Percentiles rank a stretch among this genome's conserved stretches.
Conservation (phyloP, 2,329 filamentous ascomycete genomes). For the Ophiostoma pallidulum region DNA sequence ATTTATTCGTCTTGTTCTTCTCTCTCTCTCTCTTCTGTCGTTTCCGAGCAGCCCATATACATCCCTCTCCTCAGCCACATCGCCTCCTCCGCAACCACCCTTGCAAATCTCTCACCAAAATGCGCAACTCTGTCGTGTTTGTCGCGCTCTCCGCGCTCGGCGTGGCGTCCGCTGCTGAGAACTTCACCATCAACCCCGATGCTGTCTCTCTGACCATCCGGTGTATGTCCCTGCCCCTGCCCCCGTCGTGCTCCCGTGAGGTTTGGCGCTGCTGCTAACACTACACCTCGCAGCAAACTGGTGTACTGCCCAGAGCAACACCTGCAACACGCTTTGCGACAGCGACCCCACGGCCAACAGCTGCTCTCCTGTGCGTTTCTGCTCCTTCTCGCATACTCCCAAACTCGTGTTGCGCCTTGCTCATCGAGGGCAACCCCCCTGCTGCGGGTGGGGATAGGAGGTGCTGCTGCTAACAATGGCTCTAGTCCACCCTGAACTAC, state of each 20-base stretch:
- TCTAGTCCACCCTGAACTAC: slow-evolving; percentile 35
- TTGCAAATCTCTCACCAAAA: slow-evolving; percentile 21
- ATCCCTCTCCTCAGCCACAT: background rate
- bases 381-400: too few relatives aligned
- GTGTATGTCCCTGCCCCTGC: slow-evolving; percentile 29
- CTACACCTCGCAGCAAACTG: slow-evolving; percentile 34
- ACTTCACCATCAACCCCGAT: slow-evolving; percentile 36
- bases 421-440: too few relatives aligned
- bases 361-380: slow-evolving; percentile 36
- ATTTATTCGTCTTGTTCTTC: background rate
- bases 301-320: slow-evolving; percentile 43
- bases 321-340: slow-evolving; percentile 40
- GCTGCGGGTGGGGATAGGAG: background rate
- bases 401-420: background rate
- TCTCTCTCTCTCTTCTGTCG: background rate
- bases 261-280: slow-evolving; percentile 17
- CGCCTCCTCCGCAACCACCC: background rate
- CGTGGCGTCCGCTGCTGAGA: slow-evolving; percentile 28
- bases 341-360: slow-evolving; percentile 29
- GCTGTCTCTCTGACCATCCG: slow-evolving; percentile 25
- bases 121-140: slow-evolving; percentile 33
- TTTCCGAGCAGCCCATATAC: too few relatives aligned
- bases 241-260: background rate
- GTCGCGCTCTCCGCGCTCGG: slow-evolving; percentile 34
- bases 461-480: too few relatives aligned